Base-by-base conservation (phyloP, 176 grass and related monocot genomes). In the Triticum turgidum region DNA sequence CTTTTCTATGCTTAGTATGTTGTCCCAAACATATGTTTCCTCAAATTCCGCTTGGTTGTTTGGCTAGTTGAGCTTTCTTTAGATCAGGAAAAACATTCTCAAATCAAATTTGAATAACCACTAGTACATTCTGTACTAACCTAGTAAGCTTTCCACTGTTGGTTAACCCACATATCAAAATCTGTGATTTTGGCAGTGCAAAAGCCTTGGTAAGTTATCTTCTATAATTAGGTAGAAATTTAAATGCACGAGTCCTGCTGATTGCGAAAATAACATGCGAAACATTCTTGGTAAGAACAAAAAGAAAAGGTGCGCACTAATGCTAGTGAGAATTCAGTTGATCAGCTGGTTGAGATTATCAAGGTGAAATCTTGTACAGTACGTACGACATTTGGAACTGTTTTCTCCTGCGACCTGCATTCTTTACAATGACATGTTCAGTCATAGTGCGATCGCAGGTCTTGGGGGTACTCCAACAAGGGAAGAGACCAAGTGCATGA, bases 401-500 rank as follows among this genome's bases (percentile, higher is more conserved):
- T n/a, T 62, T 29, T 69, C 11, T 71, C 86, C 13, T 64, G 51
- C 3, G n/a, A 62, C 37, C 12, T 77, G 58, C 74, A 41, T 64
- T 87, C 58, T 83, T 35, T 38, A 32, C 61, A 29, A 44, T 78
- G 84, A 62, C 76, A 82, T 78, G 80, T 92, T 87, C 78, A 64
- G 15, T 51, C 85, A 61, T 80, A 38, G 33, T 62, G 25, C 68
- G 21, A 44, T 33, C 90, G 79, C 82, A 98, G 93, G 93, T 98
- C 86, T 89, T 44, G 39, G 41, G 39, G 11, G 42, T 12, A 45
- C 42, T 45, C 42, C 42, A 45, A 45, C 91, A 86, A 98, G 96
- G 65, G 93, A 98, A 92, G 96, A 95, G 89, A 98, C 94, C 84
- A 98, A 95, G 80, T 95, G 96, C 88, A 95, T 98, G 91, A 98